Evolutionary conservation across 768 basidiomycete genomes (phyloP), one percentile per base, ranked within the genome.

Genomic region (Plicaturopsis crispa): DNA sequence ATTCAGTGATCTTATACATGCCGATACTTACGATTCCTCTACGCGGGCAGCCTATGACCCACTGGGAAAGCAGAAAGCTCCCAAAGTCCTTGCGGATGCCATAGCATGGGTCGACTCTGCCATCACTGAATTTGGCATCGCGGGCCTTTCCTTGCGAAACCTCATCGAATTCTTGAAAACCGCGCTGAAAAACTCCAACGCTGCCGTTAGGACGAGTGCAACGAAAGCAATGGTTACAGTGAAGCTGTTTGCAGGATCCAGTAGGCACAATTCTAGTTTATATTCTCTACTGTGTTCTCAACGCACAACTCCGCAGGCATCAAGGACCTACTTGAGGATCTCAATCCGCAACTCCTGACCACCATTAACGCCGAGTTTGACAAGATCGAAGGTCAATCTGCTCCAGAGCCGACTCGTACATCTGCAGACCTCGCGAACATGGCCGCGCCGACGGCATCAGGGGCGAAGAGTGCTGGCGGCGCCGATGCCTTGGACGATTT

Each of bases 351-450:
- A 53, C 70, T 99, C 10, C 71, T 96, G 16, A 76, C 78, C 14
- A 99, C 94, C 3, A 98, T 99, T 49, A 78, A 76, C 21, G 63
- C 70, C 35, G 96, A 98, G 51, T 99, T 98, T 52, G 92, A 90
- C 48, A 98, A 97, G 54, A 84, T 83, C 13, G 83, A 93, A 34
- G 80, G 82, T 31, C 77, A 70, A 35, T 54, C 76, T 1, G 63
- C 85, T 3, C 93, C 96, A 3, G 79, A 81, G 41, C 90, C 93
- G 0, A 79, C 69, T 16, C 74, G 89, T 31, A 70, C 70, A 31
- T 90, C 86, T 14, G 78, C 70, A 6, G 96, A 98, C 54, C 66
- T 90, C 6, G 74, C 70, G 11, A 70, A 64, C 16, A 52, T 78
- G 41, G 63, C 63, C 4, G 50, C 70, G 0, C 56, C 66, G 5